Conservation (phyloP, 768 basidiomycete species). For the Leccinum arenicola region DNA sequence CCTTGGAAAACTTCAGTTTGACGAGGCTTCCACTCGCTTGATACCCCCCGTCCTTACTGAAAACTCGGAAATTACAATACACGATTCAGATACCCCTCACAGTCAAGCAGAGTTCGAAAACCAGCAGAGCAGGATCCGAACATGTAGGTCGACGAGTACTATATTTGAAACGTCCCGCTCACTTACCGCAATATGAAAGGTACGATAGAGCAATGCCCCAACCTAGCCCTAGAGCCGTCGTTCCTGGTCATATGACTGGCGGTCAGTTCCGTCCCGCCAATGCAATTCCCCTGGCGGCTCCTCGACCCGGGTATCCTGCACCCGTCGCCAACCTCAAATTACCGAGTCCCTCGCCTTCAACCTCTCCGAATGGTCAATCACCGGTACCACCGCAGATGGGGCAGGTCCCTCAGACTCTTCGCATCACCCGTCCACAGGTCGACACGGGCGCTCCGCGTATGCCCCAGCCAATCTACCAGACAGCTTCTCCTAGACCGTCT, state of each 20-base stretch:
- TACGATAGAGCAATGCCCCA: slow-evolving; percentile 57
- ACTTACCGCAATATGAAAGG: slow-evolving; percentile 34
- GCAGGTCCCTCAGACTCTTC: slow-evolving; percentile 29
- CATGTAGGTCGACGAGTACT: slow-evolving; percentile 47
- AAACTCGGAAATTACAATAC: slow-evolving; percentile 3
- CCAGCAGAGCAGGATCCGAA: slow-evolving; percentile 51
- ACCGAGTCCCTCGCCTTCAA: slow-evolving; percentile 44
- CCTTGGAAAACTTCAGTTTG: slow-evolving; percentile 17
- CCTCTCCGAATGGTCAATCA: slow-evolving; percentile 30
- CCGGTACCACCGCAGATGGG: slow-evolving; percentile 26
- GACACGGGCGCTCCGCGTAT: slow-evolving; percentile 23
- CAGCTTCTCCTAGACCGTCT: slow-evolving; percentile 27
- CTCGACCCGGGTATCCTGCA: slow-evolving; percentile 71
- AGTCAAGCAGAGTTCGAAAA: slow-evolving; percentile 35
- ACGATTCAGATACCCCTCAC: slow-evolving; percentile 30
- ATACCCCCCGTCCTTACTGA: slow-evolving; percentile 12
- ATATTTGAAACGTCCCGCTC: slow-evolving; percentile 3
- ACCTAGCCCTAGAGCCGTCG: slow-evolving; percentile 53
- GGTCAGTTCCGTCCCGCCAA: slow-evolving; percentile 29
- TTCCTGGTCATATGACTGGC: slow-evolving; percentile 45
- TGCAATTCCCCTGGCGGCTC: slow-evolving; percentile 56
- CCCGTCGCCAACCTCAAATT: slow-evolving; percentile 66
- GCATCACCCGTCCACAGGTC: slow-evolving; percentile 17
- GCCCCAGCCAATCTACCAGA: slow-evolving; percentile 33
- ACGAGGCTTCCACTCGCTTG: slow-evolving; percentile 32